A percentile compares a stretch with the other conserved stretches of the same genome.
Evolutionary conservation across 768 basidiomycete genomes (phyloP).

Genomic region (Gautieria morchelliformis): DNA sequence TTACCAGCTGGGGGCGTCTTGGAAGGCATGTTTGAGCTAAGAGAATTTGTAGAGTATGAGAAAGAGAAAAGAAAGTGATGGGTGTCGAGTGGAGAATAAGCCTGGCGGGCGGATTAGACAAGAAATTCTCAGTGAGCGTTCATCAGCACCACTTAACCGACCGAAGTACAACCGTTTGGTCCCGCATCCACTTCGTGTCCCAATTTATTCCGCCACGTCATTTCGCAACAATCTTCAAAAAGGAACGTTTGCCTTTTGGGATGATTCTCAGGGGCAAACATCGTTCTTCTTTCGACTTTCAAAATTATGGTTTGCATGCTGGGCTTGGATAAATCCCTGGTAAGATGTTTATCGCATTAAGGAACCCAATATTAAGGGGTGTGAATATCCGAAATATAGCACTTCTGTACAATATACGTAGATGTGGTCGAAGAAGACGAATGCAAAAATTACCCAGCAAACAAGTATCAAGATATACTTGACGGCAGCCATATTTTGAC

Average conservation of each 20-base stretch:
- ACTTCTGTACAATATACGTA: not conserved
- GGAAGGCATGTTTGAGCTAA: not conserved
- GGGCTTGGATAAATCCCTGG: no score
- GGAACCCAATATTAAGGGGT: not conserved
- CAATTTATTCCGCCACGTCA: not conserved
- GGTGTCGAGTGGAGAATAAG: not conserved
- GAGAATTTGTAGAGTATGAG: not conserved
- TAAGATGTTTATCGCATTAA: no score
- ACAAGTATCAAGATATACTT: not conserved
- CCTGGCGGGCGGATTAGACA: not conserved
- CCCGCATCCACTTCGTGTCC: not conserved
- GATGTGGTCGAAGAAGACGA: not conserved
- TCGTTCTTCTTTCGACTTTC: no score
- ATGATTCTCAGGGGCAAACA: not conserved
- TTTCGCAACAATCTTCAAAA: not conserved
- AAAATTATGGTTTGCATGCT: not conserved
- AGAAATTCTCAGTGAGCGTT: not conserved
- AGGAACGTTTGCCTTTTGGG: not conserved
- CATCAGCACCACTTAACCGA: not conserved
- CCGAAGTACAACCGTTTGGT: not conserved
- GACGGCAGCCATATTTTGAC: not conserved
- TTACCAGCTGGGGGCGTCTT: slow-evolving; percentile 26
- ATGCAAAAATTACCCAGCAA: not conserved
- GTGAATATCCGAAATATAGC: not conserved
- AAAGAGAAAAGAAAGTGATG: not conserved